Evolutionary conservation across 1,284 basidiomycete species (phyloP), one percentile per base, ranked within the genome.

Genomic region (Ceratobasidium sp.): DNA sequence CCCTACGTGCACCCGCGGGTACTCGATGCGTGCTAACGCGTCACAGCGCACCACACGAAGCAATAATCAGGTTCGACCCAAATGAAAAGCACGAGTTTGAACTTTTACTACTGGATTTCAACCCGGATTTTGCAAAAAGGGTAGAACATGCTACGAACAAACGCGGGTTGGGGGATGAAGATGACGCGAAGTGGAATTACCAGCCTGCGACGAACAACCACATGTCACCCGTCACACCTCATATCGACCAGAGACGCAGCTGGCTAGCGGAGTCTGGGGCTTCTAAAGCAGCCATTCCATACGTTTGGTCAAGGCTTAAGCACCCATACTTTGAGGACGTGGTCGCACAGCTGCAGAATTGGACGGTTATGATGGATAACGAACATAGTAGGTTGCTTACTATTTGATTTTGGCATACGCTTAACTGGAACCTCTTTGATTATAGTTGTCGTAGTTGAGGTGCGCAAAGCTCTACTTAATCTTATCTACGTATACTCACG

Each of bases 401-500:
- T 33, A 33, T 33, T 33, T 33, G 51, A 71, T 71, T 55, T 42
- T 23, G 58, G 33, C 58, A 51, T 13, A 51, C 58, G 26, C 40
- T n/a, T n/a, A 44, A 20, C 33, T 33, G 33, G 33, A 33, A n/a
- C 40, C 33, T 23, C n/a, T 26, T 23, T 15, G 7, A 26, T 53
- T 39, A n/a, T 12, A 10, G 13, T 18, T 6, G 26, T 63, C 10
- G 18, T 63, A 69, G 20, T 44, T 49, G 13, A 44, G 42, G 33
- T 67, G 39, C n/a, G 15, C 46, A 26, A 71, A 51, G n/a, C 58
- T 56, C 68, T 28, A 71, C 68, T 55, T 51, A 28, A 46, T 15
- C 64, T 5, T 44, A 44, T 18, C 40, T 42, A 49, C 49, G 49
- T 28, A 39, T 67, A 67, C 33, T 33, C 33, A 33, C 33, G 33